These are phyloP conservation scores for Mesembryanthemum crystallinum DNA, from an alignment of 148 eudicot genomes.

Conservation along the genomic window DNA sequence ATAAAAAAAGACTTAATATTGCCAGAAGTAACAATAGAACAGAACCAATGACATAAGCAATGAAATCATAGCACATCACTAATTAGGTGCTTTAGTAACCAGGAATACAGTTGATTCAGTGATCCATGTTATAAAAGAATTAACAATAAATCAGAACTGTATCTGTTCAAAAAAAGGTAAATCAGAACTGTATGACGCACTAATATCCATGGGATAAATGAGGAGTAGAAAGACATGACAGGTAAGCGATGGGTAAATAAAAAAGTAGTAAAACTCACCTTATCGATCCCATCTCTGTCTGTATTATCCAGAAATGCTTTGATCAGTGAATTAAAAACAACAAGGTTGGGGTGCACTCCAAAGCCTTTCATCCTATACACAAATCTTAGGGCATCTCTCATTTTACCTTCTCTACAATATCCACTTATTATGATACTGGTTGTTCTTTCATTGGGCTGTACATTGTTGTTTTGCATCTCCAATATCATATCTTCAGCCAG, in stretches of 20 bases:
- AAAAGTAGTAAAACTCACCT: conserved; percentile 38
- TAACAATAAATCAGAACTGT: background rate
- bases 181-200: too few species aligned
- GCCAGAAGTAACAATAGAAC: background rate
- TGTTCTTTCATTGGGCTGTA: conserved; percentile 65
- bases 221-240: background rate
- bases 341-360: conserved; percentile 51
- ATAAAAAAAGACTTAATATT: background rate
- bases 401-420: conserved; percentile 62
- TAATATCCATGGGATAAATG: background rate
- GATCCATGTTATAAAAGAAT: background rate
- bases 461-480: conserved; percentile 55
- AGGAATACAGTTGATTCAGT: background rate
- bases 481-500: conserved; percentile 51
- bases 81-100: background rate
- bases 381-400: conserved; percentile 61
- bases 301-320: conserved; percentile 56
- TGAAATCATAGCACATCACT: background rate
- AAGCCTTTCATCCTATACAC: conserved; percentile 65
- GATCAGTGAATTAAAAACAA: conserved; percentile 58
- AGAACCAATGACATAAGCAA: background rate
- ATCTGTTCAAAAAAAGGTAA: too few species aligned
- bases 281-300: conserved; percentile 56
- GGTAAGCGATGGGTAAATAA: background rate
- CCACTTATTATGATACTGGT: conserved; percentile 57